Evolutionary conservation across 2,329 filamentous ascomycete species (phyloP).

Genomic region (Didymella segeticola): DNA sequence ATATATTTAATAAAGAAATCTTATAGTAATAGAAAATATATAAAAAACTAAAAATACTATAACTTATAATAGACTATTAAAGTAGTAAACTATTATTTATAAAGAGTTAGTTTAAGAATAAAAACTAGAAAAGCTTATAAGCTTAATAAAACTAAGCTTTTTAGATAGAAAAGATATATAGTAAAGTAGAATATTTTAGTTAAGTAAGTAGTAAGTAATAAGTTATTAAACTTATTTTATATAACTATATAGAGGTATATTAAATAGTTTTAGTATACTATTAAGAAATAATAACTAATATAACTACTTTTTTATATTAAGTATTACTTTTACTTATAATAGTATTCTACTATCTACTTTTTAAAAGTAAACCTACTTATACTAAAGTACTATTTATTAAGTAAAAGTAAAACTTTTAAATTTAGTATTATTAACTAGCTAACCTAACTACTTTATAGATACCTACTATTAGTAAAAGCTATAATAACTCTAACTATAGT

Average conservation of each 20-base stretch:
- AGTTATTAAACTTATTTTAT: neutral
- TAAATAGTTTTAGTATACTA: neutral
- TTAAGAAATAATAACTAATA: neutral
- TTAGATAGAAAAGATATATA: too few species aligned
- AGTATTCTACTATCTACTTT: neutral
- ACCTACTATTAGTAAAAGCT: too few species aligned
- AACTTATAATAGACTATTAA: neutral
- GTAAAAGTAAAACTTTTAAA: neutral
- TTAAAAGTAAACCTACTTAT: neutral
- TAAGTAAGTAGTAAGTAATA: neutral
- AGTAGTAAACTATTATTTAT: neutral
- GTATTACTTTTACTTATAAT: neutral
- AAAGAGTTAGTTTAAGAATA: neutral
- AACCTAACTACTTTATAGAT: neutral
- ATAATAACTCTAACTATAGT: too few species aligned
- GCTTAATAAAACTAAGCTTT: too few species aligned
- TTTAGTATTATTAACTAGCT: neutral
- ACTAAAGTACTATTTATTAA: neutral
- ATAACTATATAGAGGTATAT: too few species aligned
- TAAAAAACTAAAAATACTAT: too few species aligned
- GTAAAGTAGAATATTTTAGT: too few species aligned
- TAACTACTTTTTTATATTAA: neutral
- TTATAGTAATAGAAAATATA: too few species aligned
- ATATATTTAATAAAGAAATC: too few species aligned
- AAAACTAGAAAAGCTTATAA: too few species aligned